Base-by-base conservation (phyloP, 2,329 filamentous ascomycete genomes). In the Claviceps spartinae region DNA sequence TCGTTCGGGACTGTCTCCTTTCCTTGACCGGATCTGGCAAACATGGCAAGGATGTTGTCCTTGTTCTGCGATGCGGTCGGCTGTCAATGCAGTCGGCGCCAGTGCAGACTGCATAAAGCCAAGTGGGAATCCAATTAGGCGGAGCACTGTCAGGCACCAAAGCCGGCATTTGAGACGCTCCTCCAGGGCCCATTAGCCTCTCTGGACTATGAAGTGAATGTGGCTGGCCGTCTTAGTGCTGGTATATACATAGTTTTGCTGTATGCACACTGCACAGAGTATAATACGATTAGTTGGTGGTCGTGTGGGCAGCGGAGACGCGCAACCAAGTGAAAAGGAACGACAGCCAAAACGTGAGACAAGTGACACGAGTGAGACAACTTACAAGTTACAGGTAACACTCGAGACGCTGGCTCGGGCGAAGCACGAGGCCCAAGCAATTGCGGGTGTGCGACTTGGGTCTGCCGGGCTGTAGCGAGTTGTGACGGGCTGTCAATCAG, bases 51-150 rank as follows among this genome's bases (percentile, higher is more conserved):
- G 20, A 22, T 22, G 50, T 49, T 42, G 44, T 48, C 46, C 34
- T 47, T 14, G 52, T 47, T 26, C 49, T 43, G 30, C 11, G 51
- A 38, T 47, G 51, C 41, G 42, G 37, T 42, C 41, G 48, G 48
- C 52, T 50, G 45, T 53, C 41, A 42, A 53, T 53, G 52, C 52
- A 52, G 53, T 52, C 42, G 36, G 7, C 50, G 37, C 49, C 40
- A 49, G 14, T 44, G 13, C 42, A 26, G 7, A 47, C 36, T 49
- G 49, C 49, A 51, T 51, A 40, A 53, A 48, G 22, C 52, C 48
- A 51, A 46, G 46, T 51, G 52, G 48, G 37, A 54, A 54, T 47
- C n/a, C 45, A 49, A 51, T 52, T 24, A 49, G 50, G 40, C 41
- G 50, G 46, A 47, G 41, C 22, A 18, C 42, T 36, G 45, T 22